These are phyloP conservation scores for Penicillium sp. DNA, from an alignment of 2,329 filamentous ascomycete genomes.

Conservation along the genomic window DNA sequence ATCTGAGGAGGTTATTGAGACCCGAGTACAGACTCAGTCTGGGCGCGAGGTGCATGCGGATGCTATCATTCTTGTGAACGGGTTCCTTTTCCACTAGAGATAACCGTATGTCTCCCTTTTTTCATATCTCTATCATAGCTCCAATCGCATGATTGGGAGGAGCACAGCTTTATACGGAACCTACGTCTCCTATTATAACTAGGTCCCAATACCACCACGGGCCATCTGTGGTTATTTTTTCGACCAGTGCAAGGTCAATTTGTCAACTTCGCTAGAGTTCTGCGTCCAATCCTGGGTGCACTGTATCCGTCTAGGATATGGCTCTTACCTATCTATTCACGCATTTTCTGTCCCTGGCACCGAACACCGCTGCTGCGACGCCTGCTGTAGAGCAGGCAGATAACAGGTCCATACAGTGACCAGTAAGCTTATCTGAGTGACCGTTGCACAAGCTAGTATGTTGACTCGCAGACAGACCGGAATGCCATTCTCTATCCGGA, in stretches of 20 bases:
- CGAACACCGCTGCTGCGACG: slow-evolving; percentile 28
- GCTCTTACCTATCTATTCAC: slow-evolving; percentile 26
- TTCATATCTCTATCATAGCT: not conserved
- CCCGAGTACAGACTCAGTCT: slow-evolving; percentile 37
- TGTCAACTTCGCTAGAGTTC: too few relatives aligned
- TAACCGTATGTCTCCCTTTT: slow-evolving; percentile 28
- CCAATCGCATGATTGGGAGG: slow-evolving; percentile 28
- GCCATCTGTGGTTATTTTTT: slow-evolving; percentile 49
- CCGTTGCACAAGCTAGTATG: slow-evolving; percentile 50
- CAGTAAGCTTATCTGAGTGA: slow-evolving; percentile 46
- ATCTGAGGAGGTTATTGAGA: slow-evolving; percentile 37
- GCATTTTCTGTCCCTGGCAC: not conserved
- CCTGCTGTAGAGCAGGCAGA: slow-evolving; percentile 34
- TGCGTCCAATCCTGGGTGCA: slow-evolving; percentile 39
- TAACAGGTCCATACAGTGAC: slow-evolving; percentile 40
- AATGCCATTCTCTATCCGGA: slow-evolving; percentile 53
- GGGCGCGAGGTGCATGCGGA: slow-evolving; percentile 41
- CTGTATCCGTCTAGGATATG: slow-evolving; percentile 17
- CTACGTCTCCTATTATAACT: too few relatives aligned
- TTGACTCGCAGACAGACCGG: slow-evolving; percentile 43
- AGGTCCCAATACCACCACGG: slow-evolving; percentile 48
- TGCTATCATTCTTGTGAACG: slow-evolving; percentile 48
- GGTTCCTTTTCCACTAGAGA: slow-evolving; percentile 46
- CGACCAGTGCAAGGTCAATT: slow-evolving; percentile 49
- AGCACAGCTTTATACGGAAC: slow-evolving; percentile 46